Evolutionary conservation across 345 rosid genomes (phyloP), one percentile per base, ranked within the genome.

Genomic region (Leavenworthia alabamica): DNA sequence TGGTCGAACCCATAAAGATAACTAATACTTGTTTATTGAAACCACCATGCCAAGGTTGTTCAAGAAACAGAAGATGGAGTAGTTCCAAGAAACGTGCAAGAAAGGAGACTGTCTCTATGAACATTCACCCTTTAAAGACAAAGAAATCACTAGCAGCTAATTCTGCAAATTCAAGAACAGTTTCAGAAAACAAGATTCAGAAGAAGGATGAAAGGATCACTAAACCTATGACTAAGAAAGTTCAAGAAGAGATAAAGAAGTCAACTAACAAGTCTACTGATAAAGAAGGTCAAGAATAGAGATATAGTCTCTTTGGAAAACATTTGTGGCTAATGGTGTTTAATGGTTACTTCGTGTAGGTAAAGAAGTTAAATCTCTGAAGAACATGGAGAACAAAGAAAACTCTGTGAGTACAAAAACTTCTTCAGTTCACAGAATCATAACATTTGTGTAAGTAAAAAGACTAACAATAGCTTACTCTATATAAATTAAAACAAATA

Each of bases 301-400:
- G 6, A 39, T 22, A 13, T n/a, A 32, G 1, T 40, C 7, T 37
- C 44, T 29, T 45, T 28, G 17, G 41, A 41, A 29, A 40, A 40
- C 40, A n/a, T n/a, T 40, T 39, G 45, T 47, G 23, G 44, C 16
- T 48, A 20, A 57, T 35, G 45, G 5, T 71, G 28, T 51, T 53
- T 12, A 23, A 24, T 47, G 20, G n/a, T 32, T 56, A 11, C 36
- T 57, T 33, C 29, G 45, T 46, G 37, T 80, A 82, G 97, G 79
- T 78, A n/a, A n/a, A n/a, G 50, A 66, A n/a, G 71, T 47, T 33
- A 57, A 74, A 67, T 71, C 84, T 56, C 26, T 76, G 46, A 62
- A n/a, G n/a, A n/a, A n/a, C n/a, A n/a, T n/a, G n/a, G 95, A 81
- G 77, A 78, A 92, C 79, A 92, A 92, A 73, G 97, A 92, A 76